Evolutionary conservation across 2,329 filamentous ascomycete species (phyloP).

Genomic region (Pyrenophora graminea): DNA sequence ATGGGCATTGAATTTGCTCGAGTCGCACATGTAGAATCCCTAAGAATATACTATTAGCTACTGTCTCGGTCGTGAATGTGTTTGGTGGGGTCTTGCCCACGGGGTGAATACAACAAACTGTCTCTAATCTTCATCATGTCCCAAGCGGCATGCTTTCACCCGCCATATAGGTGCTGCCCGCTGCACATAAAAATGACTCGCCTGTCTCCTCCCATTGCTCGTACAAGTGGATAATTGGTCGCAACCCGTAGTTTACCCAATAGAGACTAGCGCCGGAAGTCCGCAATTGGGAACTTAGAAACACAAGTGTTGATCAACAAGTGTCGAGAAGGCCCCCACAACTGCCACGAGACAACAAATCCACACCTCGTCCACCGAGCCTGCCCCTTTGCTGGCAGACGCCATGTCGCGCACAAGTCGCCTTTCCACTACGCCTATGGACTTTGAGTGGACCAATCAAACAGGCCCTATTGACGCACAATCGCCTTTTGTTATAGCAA

Average conservation of each 20-base stretch:
- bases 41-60: neutral
- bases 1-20: neutral
- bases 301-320: slow-evolving; percentile 22
- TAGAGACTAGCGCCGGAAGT: slow-evolving; percentile 21
- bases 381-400: neutral
- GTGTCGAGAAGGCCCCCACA: slow-evolving; percentile 14
- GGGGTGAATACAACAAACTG: neutral
- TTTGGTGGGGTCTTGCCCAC: no score
- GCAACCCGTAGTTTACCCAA: neutral
- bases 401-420: slow-evolving; percentile 40
- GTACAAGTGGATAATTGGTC: neutral
- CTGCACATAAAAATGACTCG: neutral
- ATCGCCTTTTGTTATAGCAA: slow-evolving; percentile 52
- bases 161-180: no score
- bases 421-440: slow-evolving; percentile 55
- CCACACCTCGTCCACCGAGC: neutral
- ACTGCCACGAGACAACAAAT: slow-evolving; percentile 4
- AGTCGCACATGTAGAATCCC: neutral
- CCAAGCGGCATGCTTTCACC: neutral
- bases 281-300: slow-evolving; percentile 16
- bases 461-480: slow-evolving; percentile 51
- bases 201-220: neutral
- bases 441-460: slow-evolving; percentile 58
- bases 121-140: neutral
- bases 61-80: neutral